Conservation (phyloP, 1,284 basidiomycete species). For the Malassezia nana region DNA sequence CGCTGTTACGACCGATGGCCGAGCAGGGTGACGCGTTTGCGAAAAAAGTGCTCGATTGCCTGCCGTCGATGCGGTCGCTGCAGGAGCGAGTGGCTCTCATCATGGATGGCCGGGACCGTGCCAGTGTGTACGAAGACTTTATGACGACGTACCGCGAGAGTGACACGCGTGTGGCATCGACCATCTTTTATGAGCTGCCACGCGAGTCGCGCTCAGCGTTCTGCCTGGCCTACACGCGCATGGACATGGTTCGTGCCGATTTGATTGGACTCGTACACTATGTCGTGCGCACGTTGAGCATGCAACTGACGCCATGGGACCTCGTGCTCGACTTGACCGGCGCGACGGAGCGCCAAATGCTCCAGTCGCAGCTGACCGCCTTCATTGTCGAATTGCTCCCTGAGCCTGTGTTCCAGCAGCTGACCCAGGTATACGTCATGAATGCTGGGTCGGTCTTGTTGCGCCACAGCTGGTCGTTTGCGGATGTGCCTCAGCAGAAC, state of each 20-base stretch:
- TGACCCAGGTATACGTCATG: background rate
- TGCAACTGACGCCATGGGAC: background rate
- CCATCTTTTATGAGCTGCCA: background rate
- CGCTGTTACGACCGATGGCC: background rate
- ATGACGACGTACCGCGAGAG: background rate
- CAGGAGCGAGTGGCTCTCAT: background rate
- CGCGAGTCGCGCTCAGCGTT: background rate
- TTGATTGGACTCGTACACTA: background rate
- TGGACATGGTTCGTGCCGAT: slow-evolving; percentile 1
- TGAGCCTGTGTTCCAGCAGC: background rate
- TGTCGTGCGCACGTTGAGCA: background rate
- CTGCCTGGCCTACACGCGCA: background rate
- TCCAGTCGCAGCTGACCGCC: background rate
- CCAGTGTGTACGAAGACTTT: background rate
- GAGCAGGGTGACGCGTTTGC: background rate
- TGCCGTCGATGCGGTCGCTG: background rate
- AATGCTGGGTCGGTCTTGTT: background rate
- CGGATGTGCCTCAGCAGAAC: background rate
- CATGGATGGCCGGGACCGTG: background rate
- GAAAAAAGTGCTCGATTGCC: background rate
- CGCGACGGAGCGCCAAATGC: background rate
- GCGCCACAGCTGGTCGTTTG: slow-evolving; percentile 1
- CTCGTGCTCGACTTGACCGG: slow-evolving; percentile 1
- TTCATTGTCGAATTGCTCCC: background rate
- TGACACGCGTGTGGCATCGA: background rate